Percentiles rank a stretch among this genome's conserved stretches.
phyloP scores from a whole-genome alignment of 2,329 filamentous ascomycete genomes.

The Sarocladium strictum region DNA sequence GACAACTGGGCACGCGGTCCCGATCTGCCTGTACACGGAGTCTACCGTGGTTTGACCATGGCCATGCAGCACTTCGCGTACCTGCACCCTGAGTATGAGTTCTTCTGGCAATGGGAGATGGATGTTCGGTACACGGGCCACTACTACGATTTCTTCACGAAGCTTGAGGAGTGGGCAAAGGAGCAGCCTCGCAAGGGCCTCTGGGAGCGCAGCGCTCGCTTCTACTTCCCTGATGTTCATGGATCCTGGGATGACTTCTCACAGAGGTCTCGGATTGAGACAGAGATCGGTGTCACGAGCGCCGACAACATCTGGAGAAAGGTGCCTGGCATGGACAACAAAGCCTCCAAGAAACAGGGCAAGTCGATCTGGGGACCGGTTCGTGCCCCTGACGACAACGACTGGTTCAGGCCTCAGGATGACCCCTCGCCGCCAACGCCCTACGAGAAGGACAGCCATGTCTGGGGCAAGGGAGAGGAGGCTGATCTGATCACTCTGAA shows the following conservation, averaged over 20 bases:
- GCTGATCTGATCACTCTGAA: conserved; percentile 90
- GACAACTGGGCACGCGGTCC: conserved; percentile 63
- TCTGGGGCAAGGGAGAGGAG: conserved; percentile 85
- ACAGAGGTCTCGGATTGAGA: conserved; percentile 66
- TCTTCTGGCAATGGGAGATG: conserved; percentile 95
- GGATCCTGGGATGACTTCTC: conserved; percentile 76
- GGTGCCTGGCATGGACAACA: conserved; percentile 31
- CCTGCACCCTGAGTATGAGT: conserved; percentile 81
- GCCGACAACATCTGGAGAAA: conserved; percentile 63
- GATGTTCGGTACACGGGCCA: conserved; percentile 87
- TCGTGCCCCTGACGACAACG: conserved; percentile 58
- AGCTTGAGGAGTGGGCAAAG: conserved; percentile 62
- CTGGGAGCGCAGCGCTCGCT: conserved; percentile 74
- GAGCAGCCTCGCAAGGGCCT: conserved; percentile 72
- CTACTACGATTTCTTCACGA: conserved; percentile 69
- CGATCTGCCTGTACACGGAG: conserved; percentile 77
- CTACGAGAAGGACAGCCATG: conserved; percentile 73
- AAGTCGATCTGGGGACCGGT: conserved; percentile 80
- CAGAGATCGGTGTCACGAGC: conserved; percentile 60
- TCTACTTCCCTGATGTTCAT: conserved; percentile 71
- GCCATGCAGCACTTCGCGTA: conserved; percentile 91
- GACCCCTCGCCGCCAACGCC: conserved; percentile 64
- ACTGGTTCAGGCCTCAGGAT: conserved; percentile 68
- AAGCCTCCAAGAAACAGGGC: conserved; percentile 35
- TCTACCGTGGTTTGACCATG: conserved; percentile 91